Conservation (phyloP, 306 rosid genomes). For the Pterocarpus macrocarpus region DNA sequence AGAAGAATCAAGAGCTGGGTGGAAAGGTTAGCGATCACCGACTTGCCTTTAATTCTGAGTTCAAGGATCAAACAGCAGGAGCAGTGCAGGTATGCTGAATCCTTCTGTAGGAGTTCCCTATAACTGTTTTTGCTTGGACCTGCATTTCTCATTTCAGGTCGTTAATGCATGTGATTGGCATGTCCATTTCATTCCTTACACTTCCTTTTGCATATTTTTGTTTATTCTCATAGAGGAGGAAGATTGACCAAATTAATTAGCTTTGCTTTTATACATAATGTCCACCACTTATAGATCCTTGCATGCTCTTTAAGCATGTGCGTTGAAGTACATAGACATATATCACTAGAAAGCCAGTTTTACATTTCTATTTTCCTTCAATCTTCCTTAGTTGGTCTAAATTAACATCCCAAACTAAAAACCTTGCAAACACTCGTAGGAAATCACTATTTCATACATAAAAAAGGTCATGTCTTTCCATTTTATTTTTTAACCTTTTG, state of each 20-base stretch:
- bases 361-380: neutral
- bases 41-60: slow-evolving; percentile 7
- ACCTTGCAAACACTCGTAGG: neutral
- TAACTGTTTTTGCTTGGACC: neutral
- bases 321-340: no score
- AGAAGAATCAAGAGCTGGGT: neutral
- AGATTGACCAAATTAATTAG: slow-evolving; percentile 1
- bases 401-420: neutral
- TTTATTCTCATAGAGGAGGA: neutral
- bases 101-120: neutral
- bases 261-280: neutral
- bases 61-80: neutral
- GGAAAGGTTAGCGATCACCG: neutral
- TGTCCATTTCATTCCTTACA: no score
- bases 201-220: neutral
- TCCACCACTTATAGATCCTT: neutral
- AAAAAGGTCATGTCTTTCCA: neutral
- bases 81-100: slow-evolving; percentile 45
- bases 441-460: neutral
- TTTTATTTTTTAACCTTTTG: neutral
- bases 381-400: neutral
- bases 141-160: slow-evolving; percentile 13
- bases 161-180: neutral
- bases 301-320: neutral
- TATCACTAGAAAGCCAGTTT: neutral